Base-by-base conservation (phyloP, 306 rosid species). In the Trifolium fragiferum region DNA sequence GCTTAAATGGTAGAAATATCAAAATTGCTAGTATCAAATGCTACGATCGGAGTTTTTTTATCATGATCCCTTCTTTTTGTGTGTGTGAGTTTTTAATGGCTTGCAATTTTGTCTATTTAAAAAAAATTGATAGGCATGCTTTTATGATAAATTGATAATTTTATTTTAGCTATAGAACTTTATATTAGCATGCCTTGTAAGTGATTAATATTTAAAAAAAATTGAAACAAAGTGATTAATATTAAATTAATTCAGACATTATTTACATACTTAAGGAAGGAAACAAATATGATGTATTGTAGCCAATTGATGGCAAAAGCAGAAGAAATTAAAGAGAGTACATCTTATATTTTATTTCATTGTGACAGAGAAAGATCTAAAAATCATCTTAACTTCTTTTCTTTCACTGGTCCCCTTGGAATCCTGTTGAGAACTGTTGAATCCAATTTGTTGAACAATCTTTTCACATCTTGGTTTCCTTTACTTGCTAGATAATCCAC, bases 331-430 rank as follows among this genome's bases (percentile, higher is more conserved):
- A 63, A 55, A 57, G 32, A 63, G 23, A 27, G 10, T 9, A 38
- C 35, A 75, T 15, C 16, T 41, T 58, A 33, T n/a, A 53, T 44
- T 51, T 30, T 44, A 18, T 32, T 76, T 76, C 20, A 11, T 14
- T 23, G 13, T 57, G 25, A 13, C 18, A 68, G 5, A 69, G 53
- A 32, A 32, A 12, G 14, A 58, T n/a, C 65, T 33, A 58, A 51
- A 51, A 63, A 50, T 82, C 80, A 78, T 50, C 18, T 78, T 66
- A 37, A 59, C 76, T 76, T 74, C 69, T 72, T 82, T 68, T 79
- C 62, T 79, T 85, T 89, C 10, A 70, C 83, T 20, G 90, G 88
- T 77, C 89, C 88, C 78, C 87, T 85, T 11, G 93, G 96, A 76
- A 90, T 90, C 84, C 86, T 87, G 66, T 72, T 73, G 40, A 89